Base-by-base conservation (phyloP, 1,284 basidiomycete genomes). In the Moesziomyces globuligerus region DNA sequence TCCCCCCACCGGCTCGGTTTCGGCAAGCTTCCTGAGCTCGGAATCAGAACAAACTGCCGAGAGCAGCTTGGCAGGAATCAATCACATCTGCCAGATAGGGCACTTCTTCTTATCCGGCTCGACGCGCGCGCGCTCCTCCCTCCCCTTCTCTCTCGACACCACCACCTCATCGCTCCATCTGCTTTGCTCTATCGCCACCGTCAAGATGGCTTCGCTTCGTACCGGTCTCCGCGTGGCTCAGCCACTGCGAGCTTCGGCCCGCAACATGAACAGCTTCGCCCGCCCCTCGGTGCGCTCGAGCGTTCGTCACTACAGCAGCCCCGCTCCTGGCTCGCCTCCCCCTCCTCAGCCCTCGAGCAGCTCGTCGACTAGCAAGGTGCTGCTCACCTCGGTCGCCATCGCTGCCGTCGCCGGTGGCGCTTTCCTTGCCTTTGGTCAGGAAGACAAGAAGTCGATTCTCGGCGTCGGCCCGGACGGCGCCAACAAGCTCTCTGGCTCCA, bases 151-250 rank as follows among this genome's bases (percentile, higher is more conserved):
- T 23, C 20, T 47, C 15, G 18, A 17, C 18, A 52, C 54, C 55
- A 59, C 45, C 47, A n/a, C 54, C 41, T 43, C 20, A 17, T n/a
- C 8, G 11, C 17, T 17, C 42, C 17, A 20, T 20, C 6, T 42
- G 38, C 36, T 48, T 26, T 17, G 32, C 13, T 34, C 32, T 6
- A 17, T 9, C 21, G 15, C n/a, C n/a, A 21, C 10, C 28, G 26
- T 34, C 47, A 58, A 46, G 38, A 74, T 74, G 72, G 64, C 73
- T 26, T 64, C 70, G 20, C 64, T 76, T 40, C 74, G 74, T 48
- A 53, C 68, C 34, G 69, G 71, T 52, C 56, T 73, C 18, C 53
- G 74, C 18, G 57, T 62, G 25, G 68, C 74, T 39, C 71, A 66
- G 53, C 60, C 54, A 11, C 32, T 66, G 34, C 68, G 69, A 38